phyloP scores from a whole-genome alignment of 176 grass and related monocot genomes.

The Alopecurus myosuroides region DNA sequence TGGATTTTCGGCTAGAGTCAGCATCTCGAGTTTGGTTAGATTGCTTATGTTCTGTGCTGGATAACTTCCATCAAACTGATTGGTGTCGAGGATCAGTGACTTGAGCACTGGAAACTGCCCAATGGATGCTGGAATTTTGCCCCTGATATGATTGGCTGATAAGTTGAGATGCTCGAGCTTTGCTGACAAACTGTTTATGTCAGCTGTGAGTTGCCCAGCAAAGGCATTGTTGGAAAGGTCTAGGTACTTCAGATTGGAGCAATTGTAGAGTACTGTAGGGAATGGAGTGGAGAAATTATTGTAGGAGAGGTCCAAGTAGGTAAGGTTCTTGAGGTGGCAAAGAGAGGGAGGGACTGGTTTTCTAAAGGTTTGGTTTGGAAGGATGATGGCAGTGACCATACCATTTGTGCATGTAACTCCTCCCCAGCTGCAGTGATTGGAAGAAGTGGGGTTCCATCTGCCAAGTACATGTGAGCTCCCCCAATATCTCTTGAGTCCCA shows the following conservation, averaged over 20 bases:
- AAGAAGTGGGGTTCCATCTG: conserved; percentile 36
- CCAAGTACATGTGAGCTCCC: conserved; percentile 21
- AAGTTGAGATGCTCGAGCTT: conserved; percentile 38
- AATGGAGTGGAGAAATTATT: conserved; percentile 38
- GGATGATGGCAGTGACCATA: conserved; percentile 22
- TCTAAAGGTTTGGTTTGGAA: not conserved
- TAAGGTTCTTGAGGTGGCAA: conserved; percentile 46
- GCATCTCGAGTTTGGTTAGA: conserved; percentile 3
- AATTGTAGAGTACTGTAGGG: conserved; percentile 42
- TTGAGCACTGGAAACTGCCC: conserved; percentile 20
- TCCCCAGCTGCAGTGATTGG: conserved; percentile 38
- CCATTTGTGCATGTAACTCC: conserved; percentile 43
- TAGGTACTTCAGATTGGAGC: conserved; percentile 22
- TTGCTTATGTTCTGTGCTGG: conserved; percentile 25
- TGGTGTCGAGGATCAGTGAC: conserved; percentile 15
- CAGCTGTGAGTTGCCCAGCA: conserved; percentile 17
- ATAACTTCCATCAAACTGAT: conserved; percentile 44
- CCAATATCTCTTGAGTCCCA: conserved; percentile 35
- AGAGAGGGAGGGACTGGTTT: conserved; percentile 32
- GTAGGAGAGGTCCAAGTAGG: conserved; percentile 37
- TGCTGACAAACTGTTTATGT: conserved; percentile 28
- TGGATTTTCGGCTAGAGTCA: conserved; percentile 36
- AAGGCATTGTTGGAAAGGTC: conserved; percentile 55
- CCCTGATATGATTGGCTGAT: conserved; percentile 31
- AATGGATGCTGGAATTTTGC: conserved; percentile 34